These are phyloP conservation scores for Boletus sensibilis DNA, from an alignment of 768 basidiomycete genomes.

Conservation along the genomic window DNA sequence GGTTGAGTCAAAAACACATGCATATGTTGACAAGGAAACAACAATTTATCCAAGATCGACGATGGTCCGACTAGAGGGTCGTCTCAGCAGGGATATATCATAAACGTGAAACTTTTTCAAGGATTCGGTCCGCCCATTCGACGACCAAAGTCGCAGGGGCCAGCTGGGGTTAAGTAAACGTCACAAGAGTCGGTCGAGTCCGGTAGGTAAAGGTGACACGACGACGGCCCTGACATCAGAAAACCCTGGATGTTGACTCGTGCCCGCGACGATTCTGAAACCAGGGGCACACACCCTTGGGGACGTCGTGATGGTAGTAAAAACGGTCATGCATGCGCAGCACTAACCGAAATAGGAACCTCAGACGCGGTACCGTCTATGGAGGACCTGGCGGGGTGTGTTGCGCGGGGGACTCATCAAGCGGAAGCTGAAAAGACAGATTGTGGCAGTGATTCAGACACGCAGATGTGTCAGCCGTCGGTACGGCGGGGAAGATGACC, in stretches of 20 bases:
- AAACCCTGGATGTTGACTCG: not conserved
- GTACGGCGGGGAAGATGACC: not conserved
- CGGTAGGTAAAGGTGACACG: not conserved
- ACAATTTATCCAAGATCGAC: slow-evolving; percentile 15
- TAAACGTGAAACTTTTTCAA: not conserved
- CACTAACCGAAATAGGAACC: too few species aligned
- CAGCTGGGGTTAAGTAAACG: not conserved
- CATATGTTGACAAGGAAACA: slow-evolving; percentile 15
- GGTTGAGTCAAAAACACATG: slow-evolving; percentile 6
- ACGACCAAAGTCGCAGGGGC: not conserved
- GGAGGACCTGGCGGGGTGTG: too few species aligned
- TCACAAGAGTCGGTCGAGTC: not conserved
- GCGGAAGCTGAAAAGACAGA: slow-evolving; percentile 4
- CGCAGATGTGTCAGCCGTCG: slow-evolving; percentile 22
- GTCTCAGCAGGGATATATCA: not conserved
- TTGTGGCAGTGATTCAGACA: slow-evolving; percentile 8
- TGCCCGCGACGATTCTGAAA: not conserved
- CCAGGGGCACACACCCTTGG: not conserved
- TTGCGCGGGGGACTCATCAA: too few species aligned
- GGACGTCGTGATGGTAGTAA: not conserved
- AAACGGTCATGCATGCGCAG: too few species aligned
- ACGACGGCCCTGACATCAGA: slow-evolving; percentile 2
- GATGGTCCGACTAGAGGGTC: not conserved
- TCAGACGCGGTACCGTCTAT: too few species aligned
- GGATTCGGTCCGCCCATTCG: not conserved